phyloP scores from a whole-genome alignment of 2,329 filamentous ascomycete genomes.

The Microascus cirrosus region DNA sequence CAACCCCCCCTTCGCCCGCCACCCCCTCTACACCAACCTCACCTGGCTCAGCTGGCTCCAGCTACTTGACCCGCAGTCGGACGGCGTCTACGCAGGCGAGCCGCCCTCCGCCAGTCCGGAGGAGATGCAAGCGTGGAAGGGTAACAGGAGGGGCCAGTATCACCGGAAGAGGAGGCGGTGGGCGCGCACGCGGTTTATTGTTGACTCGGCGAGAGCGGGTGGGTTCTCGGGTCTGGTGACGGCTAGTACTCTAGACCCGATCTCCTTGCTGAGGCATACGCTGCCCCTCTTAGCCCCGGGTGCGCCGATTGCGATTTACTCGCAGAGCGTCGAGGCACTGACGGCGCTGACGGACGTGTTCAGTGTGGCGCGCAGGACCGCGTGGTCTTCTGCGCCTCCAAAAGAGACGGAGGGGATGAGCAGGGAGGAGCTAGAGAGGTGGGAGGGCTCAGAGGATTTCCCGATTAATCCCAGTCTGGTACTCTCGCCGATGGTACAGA shows the following conservation, averaged over 20 bases:
- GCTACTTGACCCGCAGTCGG: slow-evolving; percentile 64
- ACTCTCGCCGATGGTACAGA: slow-evolving; percentile 71
- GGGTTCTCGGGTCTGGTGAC: slow-evolving; percentile 76
- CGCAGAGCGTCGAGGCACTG: slow-evolving; percentile 68
- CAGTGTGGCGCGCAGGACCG: slow-evolving; percentile 65
- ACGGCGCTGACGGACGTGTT: slow-evolving; percentile 72
- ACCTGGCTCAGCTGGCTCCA: slow-evolving; percentile 87
- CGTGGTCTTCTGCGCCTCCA: slow-evolving; percentile 52
- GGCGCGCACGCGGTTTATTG: slow-evolving; percentile 59
- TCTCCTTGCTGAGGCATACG: slow-evolving; percentile 60
- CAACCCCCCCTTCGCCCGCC: slow-evolving; percentile 43
- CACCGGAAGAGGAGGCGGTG: slow-evolving; percentile 82
- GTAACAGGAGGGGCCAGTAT: slow-evolving; percentile 72
- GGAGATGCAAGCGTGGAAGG: slow-evolving; percentile 61
- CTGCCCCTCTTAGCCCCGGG: slow-evolving; percentile 76
- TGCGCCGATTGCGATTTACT: slow-evolving; percentile 78
- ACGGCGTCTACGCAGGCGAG: slow-evolving; percentile 60
- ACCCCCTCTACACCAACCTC: slow-evolving; percentile 74
- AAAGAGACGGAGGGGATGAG: slow-evolving; percentile 30
- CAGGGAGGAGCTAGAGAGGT: slow-evolving; percentile 38
- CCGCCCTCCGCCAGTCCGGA: slow-evolving; percentile 49
- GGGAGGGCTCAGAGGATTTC: slow-evolving; percentile 61
- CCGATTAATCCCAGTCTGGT: slow-evolving; percentile 79
- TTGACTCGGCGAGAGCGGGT: slow-evolving; percentile 63
- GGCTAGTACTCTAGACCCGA: slow-evolving; percentile 70